Evolutionary conservation across 805 yeast genomes (phyloP).

Genomic region (Pichia membranifaciens): DNA sequence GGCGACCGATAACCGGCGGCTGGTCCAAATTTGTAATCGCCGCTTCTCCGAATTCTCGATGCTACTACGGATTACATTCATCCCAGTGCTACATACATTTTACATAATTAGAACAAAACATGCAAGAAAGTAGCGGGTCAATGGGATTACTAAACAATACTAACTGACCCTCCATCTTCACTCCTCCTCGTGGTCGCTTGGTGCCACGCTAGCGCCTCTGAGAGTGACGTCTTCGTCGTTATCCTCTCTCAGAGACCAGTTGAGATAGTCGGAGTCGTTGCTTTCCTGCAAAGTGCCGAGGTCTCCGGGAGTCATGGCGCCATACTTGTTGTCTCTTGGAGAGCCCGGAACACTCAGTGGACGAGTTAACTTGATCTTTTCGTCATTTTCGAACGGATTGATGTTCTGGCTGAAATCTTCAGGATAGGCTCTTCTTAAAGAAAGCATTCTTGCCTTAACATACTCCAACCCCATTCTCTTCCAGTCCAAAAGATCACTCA

Average conservation of each 20-base stretch:
- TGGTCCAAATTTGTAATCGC: no score
- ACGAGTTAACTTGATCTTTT: constrained; percentile 69
- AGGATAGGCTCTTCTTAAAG: constrained; percentile 91
- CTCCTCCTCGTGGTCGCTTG: constrained; percentile 25
- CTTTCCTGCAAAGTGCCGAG: constrained; percentile 94
- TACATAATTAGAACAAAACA: no score
- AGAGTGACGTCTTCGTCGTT: constrained; percentile 35
- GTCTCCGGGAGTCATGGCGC: constrained; percentile 94
- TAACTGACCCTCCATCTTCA: no score
- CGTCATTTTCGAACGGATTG: constrained; percentile 33
- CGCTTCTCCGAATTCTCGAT: no score
- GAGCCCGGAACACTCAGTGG: constrained; percentile 98
- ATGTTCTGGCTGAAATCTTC: constrained; percentile 54
- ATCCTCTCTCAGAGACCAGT: constrained; percentile 45
- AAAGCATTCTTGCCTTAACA: constrained; percentile 87
- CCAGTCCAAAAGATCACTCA: constrained; percentile 93
- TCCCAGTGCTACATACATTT: no score
- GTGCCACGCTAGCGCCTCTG: constrained; percentile 34
- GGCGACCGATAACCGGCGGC: no score
- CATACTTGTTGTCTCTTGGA: constrained; percentile 60
- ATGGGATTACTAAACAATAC: no score
- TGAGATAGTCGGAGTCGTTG: constrained; percentile 74
- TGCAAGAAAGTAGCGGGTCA: no score
- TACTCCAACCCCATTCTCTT: constrained; percentile 97
- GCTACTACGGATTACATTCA: no score